phyloP scores from a whole-genome alignment of 1,284 basidiomycete species.

The Agaricales sp. region DNA sequence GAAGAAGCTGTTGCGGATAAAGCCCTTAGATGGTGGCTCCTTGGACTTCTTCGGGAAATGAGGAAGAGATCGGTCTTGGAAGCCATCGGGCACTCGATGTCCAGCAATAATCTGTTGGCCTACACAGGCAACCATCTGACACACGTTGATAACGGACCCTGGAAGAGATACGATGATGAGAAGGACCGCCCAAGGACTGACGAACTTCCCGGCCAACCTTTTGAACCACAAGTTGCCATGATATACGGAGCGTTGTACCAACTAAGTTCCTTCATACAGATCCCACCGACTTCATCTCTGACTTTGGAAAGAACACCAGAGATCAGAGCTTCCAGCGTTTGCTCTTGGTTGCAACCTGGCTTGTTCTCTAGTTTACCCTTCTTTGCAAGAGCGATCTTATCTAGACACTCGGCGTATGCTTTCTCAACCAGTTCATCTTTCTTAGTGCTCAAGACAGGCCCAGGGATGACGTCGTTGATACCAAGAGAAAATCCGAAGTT shows the following conservation, averaged over 20 bases:
- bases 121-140: slow-evolving; percentile 99
- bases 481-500: slow-evolving; percentile 98
- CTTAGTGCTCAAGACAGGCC: slow-evolving; percentile 66
- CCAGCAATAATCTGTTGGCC: slow-evolving; percentile 99
- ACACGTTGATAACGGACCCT: slow-evolving; percentile 99
- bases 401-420: slow-evolving; percentile 84
- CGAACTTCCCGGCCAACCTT: slow-evolving; percentile 50
- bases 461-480: slow-evolving; percentile 98
- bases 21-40: slow-evolving; percentile 96
- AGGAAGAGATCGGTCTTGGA: slow-evolving; percentile 97
- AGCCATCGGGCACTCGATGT: slow-evolving; percentile 97
- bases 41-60: slow-evolving; percentile 98
- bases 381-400: slow-evolving; percentile 85
- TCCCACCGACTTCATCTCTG: slow-evolving; percentile 92
- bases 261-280: slow-evolving; percentile 97
- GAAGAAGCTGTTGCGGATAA: slow-evolving; percentile 97
- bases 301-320: slow-evolving; percentile 92
- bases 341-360: slow-evolving; percentile 94
- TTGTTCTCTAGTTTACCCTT: slow-evolving; percentile 92
- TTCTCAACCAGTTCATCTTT: slow-evolving; percentile 86
- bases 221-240: slow-evolving; percentile 99
- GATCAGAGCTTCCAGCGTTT: slow-evolving; percentile 93
- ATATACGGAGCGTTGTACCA: slow-evolving; percentile 95
- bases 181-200: background rate
- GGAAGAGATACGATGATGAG: slow-evolving; percentile 1